These are phyloP conservation scores for Colletotrichum sojae DNA, from an alignment of 2,329 filamentous ascomycete genomes.

Conservation along the genomic window DNA sequence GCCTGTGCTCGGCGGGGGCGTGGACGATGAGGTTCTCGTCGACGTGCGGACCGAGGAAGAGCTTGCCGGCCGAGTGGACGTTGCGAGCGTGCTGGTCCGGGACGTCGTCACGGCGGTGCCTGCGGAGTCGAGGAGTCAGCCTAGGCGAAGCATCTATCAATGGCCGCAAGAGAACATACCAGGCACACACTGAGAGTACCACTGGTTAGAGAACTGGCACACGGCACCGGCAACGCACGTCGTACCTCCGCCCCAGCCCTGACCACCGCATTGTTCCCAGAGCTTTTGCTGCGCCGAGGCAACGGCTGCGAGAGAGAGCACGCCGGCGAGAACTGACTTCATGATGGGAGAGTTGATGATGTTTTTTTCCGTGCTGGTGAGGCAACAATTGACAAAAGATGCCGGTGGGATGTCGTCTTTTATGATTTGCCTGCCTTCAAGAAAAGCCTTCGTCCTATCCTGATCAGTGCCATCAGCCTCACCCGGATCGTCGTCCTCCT, in stretches of 20 bases:
- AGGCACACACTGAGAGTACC: constrained; percentile 55
- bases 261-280: constrained; percentile 59
- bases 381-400: not conserved
- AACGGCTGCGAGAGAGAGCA: constrained; percentile 33
- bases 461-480: constrained; percentile 12
- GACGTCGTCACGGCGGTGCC: constrained; percentile 37
- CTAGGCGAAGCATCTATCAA: too few species aligned
- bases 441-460: not conserved
- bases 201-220: constrained; percentile 54
- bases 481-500: constrained; percentile 31
- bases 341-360: constrained; percentile 15
- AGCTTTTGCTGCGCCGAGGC: constrained; percentile 42
- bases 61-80: constrained; percentile 29
- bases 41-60: constrained; percentile 35
- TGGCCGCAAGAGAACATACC: constrained; percentile 41
- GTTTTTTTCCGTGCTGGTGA: not conserved
- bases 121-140: not conserved
- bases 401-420: constrained; percentile 31
- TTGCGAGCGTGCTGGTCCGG: constrained; percentile 31
- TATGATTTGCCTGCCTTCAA: not conserved
- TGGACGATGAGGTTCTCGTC: constrained; percentile 27
- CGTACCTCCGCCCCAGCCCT: constrained; percentile 57
- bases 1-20: constrained; percentile 41
- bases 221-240: constrained; percentile 57
- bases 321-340: constrained; percentile 32